Conservation (phyloP, 768 basidiomycete species). For the Collybia sordida region DNA sequence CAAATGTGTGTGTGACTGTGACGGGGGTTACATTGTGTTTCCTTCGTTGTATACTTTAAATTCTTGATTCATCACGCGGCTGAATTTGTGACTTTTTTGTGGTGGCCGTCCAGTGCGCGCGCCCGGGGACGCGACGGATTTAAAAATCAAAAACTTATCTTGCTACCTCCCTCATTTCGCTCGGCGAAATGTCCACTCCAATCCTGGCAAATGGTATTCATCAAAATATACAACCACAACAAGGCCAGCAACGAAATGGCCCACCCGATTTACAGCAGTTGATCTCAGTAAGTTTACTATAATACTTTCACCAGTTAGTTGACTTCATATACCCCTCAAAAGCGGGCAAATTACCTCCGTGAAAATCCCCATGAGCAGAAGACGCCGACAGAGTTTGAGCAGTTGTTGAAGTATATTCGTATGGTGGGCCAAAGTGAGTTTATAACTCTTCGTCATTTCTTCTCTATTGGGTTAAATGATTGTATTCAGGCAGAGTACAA, state of each 20-base stretch:
- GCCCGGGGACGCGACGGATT: constrained; percentile 23
- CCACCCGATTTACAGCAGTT: constrained; percentile 42
- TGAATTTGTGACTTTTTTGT: constrained; percentile 28
- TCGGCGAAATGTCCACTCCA: constrained; percentile 33
- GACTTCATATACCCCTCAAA: constrained; percentile 9
- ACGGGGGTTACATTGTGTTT: too few relatives aligned
- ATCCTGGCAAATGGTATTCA: constrained; percentile 39
- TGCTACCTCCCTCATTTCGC: constrained; percentile 8
- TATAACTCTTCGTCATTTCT: constrained; percentile 7
- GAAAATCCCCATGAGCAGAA: constrained; percentile 53
- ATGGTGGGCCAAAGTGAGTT: constrained; percentile 38
- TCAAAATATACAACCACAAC: constrained; percentile 31
- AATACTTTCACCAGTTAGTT: constrained; percentile 8
- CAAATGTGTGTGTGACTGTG: constrained; percentile 19
- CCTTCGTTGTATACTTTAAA: constrained; percentile 19
- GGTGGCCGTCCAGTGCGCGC: constrained; percentile 14
- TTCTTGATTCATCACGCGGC: constrained; percentile 19
- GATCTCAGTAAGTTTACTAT: constrained; percentile 34
- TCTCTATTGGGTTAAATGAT: constrained; percentile 1
- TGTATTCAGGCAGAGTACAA: constrained; percentile 19
- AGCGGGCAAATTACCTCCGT: constrained; percentile 51
- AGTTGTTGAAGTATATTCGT: constrained; percentile 47
- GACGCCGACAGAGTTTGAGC: constrained; percentile 44
- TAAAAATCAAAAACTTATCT: constrained; percentile 11
- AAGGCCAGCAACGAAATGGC: constrained; percentile 19